phyloP scores from a whole-genome alignment of 345 rosid genomes.

The Pugionium cornutum region DNA sequence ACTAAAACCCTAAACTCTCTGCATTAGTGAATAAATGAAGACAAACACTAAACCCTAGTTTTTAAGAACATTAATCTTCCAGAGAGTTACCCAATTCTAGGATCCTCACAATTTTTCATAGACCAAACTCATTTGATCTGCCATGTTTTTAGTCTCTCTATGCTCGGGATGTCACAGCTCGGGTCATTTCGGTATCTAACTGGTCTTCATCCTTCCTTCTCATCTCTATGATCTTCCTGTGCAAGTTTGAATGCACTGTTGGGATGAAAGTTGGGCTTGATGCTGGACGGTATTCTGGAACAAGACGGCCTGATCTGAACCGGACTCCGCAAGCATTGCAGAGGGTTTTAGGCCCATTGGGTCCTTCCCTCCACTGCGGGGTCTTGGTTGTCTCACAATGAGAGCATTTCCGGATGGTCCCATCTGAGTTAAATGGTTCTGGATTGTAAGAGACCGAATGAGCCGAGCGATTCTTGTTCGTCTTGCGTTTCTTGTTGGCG shows the following conservation, averaged over 20 bases:
- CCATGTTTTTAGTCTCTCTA: conserved; percentile 29
- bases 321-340: conserved; percentile 97
- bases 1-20: conserved; percentile 27
- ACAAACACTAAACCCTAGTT: conserved; percentile 34
- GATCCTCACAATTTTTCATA: conserved; percentile 18
- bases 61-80: conserved; percentile 25
- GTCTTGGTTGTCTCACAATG: conserved; percentile 79
- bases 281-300: conserved; percentile 89
- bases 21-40: background rate
- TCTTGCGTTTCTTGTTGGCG: conserved; percentile 49
- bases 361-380: conserved; percentile 98
- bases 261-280: conserved; percentile 81
- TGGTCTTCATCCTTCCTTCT: conserved; percentile 48
- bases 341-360: conserved; percentile 84
- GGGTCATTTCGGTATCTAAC: conserved; percentile 16
- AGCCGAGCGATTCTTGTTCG: conserved; percentile 39
- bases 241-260: conserved; percentile 69
- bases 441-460: conserved; percentile 37
- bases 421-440: conserved; percentile 31
- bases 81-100: conserved; percentile 25
- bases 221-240: conserved; percentile 82
- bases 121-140: conserved; percentile 38
- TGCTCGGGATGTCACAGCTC: conserved; percentile 15
- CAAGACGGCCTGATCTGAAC: conserved; percentile 80
- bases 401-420: conserved; percentile 52